Base-by-base conservation (phyloP, 2,329 filamentous ascomycete genomes). In the Talaromyces sp. region DNA sequence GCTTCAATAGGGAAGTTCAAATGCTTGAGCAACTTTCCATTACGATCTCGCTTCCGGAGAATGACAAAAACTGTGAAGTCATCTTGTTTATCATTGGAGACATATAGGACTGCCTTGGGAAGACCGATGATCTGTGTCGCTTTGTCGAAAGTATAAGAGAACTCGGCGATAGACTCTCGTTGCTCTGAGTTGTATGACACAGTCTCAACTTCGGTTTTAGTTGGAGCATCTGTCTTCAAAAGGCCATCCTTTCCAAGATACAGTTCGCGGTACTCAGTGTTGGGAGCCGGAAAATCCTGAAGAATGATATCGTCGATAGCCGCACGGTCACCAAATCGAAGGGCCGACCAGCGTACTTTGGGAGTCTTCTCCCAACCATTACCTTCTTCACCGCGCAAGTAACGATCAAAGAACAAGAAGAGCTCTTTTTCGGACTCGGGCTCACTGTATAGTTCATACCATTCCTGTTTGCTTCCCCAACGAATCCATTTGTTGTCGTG, bases 301-400 rank as follows among this genome's bases (percentile, higher is more conserved):
- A 71, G 63, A 1, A 71, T 62, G 27, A 76, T 70, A 54, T 74
- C 65, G 53, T 75, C 58, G 61, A 66, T 55, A 55, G 66, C 62
- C 71, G 68, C 32, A 17, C 49, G 50, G 32, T 59, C 17, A 8
- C 73, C 73, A 51, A 75, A 78, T 53, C 70, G 69, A 29, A 81
- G 66, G 0, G 74, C 67, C 1, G 78, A 73, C 70, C 73, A 77
- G 5, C 80, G 73, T 1, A 82, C 77, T 31, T 69, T 70, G 0
- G 80, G 78, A 0, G 79, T 82, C 50, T 74, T 70, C 61, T 81
- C 77, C 78, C 78, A 82, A 17, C 67, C 76, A 58, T 82, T 83
- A 6, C n/a, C 49, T 0, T 77, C 61, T 0, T 70, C 67, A 0
- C 70, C 75, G 32, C 77, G 78, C 17, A 82, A 69, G 59, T 77